Conservation (phyloP, 352 stramenopile genomes). For the Phytophthora vignae region DNA sequence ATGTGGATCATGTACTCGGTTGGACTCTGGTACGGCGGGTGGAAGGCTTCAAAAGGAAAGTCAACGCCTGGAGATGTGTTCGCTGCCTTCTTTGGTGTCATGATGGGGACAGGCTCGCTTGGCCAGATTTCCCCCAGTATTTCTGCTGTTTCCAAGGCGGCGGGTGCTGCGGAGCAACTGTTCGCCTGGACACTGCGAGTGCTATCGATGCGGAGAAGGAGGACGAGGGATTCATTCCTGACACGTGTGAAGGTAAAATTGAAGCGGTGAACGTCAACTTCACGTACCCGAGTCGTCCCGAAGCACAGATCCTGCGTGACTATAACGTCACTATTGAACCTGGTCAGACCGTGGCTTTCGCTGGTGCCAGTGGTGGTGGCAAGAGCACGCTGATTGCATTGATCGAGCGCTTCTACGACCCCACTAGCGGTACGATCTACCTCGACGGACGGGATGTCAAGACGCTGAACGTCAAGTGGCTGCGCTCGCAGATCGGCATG, state of each 20-base stretch:
- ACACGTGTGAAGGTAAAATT: constrained; percentile 53
- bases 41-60: constrained; percentile 41
- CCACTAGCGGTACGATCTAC: constrained; percentile 60
- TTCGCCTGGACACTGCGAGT: constrained; percentile 54
- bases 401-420: constrained; percentile 87
- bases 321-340: constrained; percentile 77
- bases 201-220: constrained; percentile 55
- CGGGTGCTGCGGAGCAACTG: constrained; percentile 43
- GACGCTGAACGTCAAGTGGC: constrained; percentile 49
- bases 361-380: constrained; percentile 85
- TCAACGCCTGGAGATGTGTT: constrained; percentile 52
- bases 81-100: constrained; percentile 52
- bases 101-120: constrained; percentile 46
- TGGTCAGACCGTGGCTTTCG: constrained; percentile 51
- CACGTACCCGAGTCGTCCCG: constrained; percentile 73
- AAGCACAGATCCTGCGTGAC: constrained; percentile 70
- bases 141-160: constrained; percentile 44
- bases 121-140: constrained; percentile 57
- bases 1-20: constrained; percentile 60
- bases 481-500: constrained; percentile 52
- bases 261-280: constrained; percentile 73
- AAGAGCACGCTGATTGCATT: constrained; percentile 89
- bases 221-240: constrained; percentile 42
- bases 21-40: constrained; percentile 62
- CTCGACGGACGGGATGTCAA: constrained; percentile 79